Evolutionary conservation across 192 early-diverging fungal species (phyloP), one percentile per base, ranked within the genome.

Genomic region (Coemansia sp.): DNA sequence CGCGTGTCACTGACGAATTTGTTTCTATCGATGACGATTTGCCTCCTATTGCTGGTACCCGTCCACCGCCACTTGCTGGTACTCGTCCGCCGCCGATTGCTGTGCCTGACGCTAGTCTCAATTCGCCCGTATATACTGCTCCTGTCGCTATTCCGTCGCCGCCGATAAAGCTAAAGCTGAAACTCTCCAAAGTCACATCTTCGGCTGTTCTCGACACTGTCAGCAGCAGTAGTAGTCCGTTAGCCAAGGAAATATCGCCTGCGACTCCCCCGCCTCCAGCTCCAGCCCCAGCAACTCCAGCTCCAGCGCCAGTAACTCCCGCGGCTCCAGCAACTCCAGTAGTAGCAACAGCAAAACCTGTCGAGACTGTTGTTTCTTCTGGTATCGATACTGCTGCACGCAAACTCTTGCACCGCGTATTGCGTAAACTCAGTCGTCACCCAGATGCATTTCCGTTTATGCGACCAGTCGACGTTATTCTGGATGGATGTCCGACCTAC

Each of bases 401-500:
- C 15, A 85, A 83, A 42, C 38, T 41, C 5, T 27, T 85, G 36
- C 48, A 55, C 29, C 74, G 80, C 9, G 45, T 85, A 1, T 27
- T 80, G 69, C 84, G 84, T 42, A 85, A 80, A 67, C 27, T 85
- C 48, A 74, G 65, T 22, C 82, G 71, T 42, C 87, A 88, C 24
- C 71, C 70, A 5, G 67, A 86, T 10, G 87, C 90, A 0, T 69
- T 79, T 15, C 87, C 86, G 15, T 91, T 92, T 68, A 67, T 81
- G 24, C 80, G 79, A 19, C 86, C 89, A 10, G 91, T 93, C 17
- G 87, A 91, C 40, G 80, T 87, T 5, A 63, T 84, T 3, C 75
- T 79, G 12, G 88, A 88, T 40, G 87, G 87, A n/a, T 86, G 88
- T 51, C 88, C 88, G 7, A 82, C 84, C 5, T 91, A 91, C 77